These are phyloP conservation scores for Ophiorrhiza pumila DNA, from an alignment of 257 asterid genomes.

Conservation along the genomic window DNA sequence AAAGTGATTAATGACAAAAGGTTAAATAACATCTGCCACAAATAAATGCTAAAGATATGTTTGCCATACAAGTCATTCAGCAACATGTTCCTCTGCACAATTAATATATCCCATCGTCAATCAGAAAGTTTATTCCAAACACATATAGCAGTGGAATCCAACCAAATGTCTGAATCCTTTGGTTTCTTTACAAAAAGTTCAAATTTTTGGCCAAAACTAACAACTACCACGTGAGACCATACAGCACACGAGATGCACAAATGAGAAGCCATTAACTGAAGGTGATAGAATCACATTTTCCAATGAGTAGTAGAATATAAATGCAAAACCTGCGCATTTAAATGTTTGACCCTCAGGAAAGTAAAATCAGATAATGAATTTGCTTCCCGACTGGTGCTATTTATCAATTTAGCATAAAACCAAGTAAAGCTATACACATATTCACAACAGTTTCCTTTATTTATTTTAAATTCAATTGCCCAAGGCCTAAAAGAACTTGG, in stretches of 20 bases:
- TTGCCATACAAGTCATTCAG: conserved; percentile 20
- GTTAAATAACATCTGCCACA: conserved; percentile 20
- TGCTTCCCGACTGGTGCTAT: neutral
- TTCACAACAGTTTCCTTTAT: neutral
- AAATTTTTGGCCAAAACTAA: neutral
- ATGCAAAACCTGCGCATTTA: neutral
- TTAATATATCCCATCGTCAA: conserved; percentile 12
- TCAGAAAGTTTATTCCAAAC: neutral
- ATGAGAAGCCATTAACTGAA: neutral
- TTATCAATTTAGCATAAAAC: neutral
- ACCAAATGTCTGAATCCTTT: neutral
- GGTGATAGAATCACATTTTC: neutral
- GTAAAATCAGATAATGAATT: neutral
- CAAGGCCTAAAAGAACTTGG: neutral
- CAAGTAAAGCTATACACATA: neutral
- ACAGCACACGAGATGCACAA: neutral
- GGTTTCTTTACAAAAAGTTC: neutral
- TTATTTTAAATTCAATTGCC: neutral
- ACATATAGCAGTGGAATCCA: neutral
- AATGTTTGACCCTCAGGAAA: neutral
- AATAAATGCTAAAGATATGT: conserved; percentile 35
- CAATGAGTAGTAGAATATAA: neutral
- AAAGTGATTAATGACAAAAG: conserved; percentile 5
- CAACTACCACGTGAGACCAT: neutral
- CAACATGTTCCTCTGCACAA: conserved; percentile 14